Base-by-base conservation (phyloP, 768 basidiomycete genomes). In the Tricholoma terreum region DNA sequence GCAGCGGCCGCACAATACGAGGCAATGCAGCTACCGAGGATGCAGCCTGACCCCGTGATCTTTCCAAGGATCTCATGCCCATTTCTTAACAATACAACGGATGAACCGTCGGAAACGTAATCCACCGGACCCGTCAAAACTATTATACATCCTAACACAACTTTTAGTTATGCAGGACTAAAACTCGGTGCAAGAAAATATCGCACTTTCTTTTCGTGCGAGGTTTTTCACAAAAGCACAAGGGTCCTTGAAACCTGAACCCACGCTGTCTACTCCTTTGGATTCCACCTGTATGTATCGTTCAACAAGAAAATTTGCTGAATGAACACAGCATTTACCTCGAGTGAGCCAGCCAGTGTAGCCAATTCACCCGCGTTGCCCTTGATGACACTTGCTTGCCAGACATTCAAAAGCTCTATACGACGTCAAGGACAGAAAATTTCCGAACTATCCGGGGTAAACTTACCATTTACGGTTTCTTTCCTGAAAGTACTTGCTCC, bases 351-450 rank as follows among this genome's bases (percentile, higher is more conserved):
- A 2, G 86, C 83, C 9, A 96, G 69, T 0, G 89, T 81, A 0
- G 86, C 92, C 19, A 98, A 84, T 73, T 98, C 95, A 14, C 83
- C 91, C 0, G 92, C 89, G 66, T 98, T 97, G 3, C 94, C 94
- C 72, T 98, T 98, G 72, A 98, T 94, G 19, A 96, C 89, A 15
- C 89, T 87, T 10, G 88, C 85, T 70, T 95, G 93, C 84, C 89
- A 96, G 21, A 75, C 72, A 57, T 87, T 75, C 17, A 96, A 72
- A 11, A 96, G 77, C 55, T 84, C 91, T 85, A 56, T 40, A 53
- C 12, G 43, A 22, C 1, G 48, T 43, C 30, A 51, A 63, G 34
- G 10, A 38, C n/a, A 11, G 45, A 40, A 31, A 24, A 19, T 14
- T 17, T 14, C n/a, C 40, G 40, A 50, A 9, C 45, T 35, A 27